phyloP scores from a whole-genome alignment of 2,329 filamentous ascomycete genomes.

The Taxawa tesnikishii region DNA sequence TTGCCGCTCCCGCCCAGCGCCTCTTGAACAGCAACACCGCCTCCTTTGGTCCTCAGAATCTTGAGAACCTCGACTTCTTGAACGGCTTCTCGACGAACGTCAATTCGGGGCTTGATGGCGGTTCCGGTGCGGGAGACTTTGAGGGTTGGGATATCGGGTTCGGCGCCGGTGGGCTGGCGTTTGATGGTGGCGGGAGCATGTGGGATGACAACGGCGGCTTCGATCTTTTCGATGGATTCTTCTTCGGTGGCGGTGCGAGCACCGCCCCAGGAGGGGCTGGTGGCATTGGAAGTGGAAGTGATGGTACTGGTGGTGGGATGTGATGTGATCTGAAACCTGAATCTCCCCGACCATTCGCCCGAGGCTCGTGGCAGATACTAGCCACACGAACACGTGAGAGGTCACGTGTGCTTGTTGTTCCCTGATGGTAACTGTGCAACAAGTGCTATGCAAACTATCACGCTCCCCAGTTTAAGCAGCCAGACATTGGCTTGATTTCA shows the following conservation, averaged over 20 bases:
- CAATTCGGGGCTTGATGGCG: conserved; percentile 11
- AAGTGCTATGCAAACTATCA: too few species aligned
- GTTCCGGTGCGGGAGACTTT: conserved; percentile 39
- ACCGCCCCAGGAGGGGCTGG: too few species aligned
- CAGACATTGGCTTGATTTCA: too few species aligned
- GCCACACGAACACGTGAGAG: too few species aligned
- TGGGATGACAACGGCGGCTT: conserved; percentile 40
- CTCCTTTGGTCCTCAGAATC: conserved; percentile 7
- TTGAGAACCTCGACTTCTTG: conserved; percentile 42
- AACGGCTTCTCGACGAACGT: conserved; percentile 30
- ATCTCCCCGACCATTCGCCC: too few species aligned
- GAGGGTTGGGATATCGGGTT: conserved; percentile 51
- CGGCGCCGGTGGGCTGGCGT: conserved; percentile 14
- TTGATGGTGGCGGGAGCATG: conserved; percentile 31
- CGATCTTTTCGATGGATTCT: conserved; percentile 56
- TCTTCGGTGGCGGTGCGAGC: conserved; percentile 60
- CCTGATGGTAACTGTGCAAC: too few species aligned
- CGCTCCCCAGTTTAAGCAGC: too few species aligned
- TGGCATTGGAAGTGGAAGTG: too few species aligned
- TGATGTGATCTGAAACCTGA: too few species aligned
- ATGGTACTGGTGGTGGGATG: conserved; percentile 10
- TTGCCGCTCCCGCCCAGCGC: conserved; percentile 5
- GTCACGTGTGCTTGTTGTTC: too few species aligned
- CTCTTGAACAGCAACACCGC: background rate
- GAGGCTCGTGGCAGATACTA: too few species aligned